phyloP scores from a whole-genome alignment of 2,329 filamentous ascomycete genomes.

The Aureobasidium lini region DNA sequence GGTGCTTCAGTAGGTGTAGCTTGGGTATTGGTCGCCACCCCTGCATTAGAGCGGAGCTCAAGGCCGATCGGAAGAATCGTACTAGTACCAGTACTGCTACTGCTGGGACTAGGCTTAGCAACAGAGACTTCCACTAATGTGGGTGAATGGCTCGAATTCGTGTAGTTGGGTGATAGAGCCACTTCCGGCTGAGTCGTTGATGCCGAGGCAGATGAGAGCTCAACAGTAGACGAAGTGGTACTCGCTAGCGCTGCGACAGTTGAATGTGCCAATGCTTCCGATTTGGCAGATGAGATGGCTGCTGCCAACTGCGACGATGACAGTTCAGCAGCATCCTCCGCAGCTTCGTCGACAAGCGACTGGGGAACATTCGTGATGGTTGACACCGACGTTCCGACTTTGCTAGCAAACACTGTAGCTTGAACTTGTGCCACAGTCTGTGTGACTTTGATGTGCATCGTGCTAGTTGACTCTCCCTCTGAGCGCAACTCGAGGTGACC shows the following conservation, averaged over 20 bases:
- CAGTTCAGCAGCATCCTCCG: background rate
- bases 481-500: background rate
- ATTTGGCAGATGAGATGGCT: background rate
- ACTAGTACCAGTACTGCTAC: background rate
- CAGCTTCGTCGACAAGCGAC: background rate
- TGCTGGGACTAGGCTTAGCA: background rate
- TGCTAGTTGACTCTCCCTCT: background rate
- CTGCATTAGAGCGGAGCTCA: background rate
- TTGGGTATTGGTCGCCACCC: background rate
- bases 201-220: background rate
- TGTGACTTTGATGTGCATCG: constrained; percentile 5
- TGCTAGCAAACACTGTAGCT: background rate
- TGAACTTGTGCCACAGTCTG: background rate
- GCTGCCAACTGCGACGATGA: background rate
- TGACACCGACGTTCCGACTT: background rate
- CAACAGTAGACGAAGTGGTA: background rate
- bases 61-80: background rate
- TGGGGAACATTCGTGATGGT: background rate
- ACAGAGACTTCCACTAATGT: background rate
- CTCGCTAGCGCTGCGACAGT: background rate
- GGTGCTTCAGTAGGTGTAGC: background rate
- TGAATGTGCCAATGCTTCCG: background rate
- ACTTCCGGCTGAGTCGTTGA: background rate
- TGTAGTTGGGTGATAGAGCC: background rate
- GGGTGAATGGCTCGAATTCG: background rate